Percentiles rank a stretch among this genome's conserved stretches.
Conservation (phyloP, 2,329 filamentous ascomycete species). For the Pestalotiopsis sp. region DNA sequence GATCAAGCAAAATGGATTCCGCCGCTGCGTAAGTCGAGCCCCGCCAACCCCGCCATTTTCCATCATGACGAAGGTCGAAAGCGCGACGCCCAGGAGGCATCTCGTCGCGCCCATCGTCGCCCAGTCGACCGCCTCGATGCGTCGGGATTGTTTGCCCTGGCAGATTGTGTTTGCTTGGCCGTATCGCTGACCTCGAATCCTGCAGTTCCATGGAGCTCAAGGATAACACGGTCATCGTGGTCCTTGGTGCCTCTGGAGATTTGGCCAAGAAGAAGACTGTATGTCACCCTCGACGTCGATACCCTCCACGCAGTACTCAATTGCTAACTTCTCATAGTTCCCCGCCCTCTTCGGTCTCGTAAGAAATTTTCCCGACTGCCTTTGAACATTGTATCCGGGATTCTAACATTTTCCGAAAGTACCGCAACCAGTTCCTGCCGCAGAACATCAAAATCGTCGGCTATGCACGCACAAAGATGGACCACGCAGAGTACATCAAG, state of each 20-base stretch:
- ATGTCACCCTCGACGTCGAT: slow-evolving; percentile 39
- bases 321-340: slow-evolving; percentile 63
- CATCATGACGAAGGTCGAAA: slow-evolving; percentile 19
- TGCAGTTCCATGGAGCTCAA: slow-evolving; percentile 89
- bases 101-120: slow-evolving; percentile 6
- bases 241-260: slow-evolving; percentile 96
- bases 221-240: slow-evolving; percentile 96
- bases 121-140: background rate
- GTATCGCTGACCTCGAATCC: slow-evolving; percentile 15
- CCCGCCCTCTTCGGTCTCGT: slow-evolving; percentile 96
- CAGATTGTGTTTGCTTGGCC: slow-evolving; percentile 8
- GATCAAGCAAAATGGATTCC: slow-evolving; percentile 30
- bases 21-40: slow-evolving; percentile 35
- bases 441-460: slow-evolving; percentile 97
- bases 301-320: slow-evolving; percentile 14
- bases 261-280: slow-evolving; percentile 99
- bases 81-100: slow-evolving; percentile 15
- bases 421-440: slow-evolving; percentile 97
- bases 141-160: slow-evolving; percentile 35
- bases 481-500: slow-evolving; percentile 91
- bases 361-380: slow-evolving; percentile 50
- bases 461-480: slow-evolving; percentile 99
- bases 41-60: slow-evolving; percentile 34
- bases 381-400: background rate
- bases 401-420: slow-evolving; percentile 55